These are phyloP conservation scores for Endogone sp. DNA, from an alignment of 192 early-diverging fungal species.

Conservation along the genomic window DNA sequence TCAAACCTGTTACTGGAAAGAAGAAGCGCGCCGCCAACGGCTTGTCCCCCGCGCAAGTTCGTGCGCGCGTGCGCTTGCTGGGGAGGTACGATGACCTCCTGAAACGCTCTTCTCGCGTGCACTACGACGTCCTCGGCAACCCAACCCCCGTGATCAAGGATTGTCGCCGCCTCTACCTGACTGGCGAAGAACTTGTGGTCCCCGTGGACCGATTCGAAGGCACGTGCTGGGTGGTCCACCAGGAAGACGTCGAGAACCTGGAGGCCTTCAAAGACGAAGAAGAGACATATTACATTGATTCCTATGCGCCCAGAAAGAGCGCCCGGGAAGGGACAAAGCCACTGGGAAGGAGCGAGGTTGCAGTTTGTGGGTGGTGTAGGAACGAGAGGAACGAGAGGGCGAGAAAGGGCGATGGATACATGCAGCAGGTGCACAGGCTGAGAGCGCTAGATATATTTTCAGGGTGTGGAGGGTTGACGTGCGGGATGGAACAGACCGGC, in stretches of 20 bases:
- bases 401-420: not conserved
- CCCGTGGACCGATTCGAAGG: constrained; percentile 39
- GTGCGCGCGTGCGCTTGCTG: too few species aligned
- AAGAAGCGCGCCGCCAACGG: too few species aligned
- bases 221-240: constrained; percentile 53
- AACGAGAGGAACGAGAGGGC: constrained; percentile 20
- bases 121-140: too few species aligned
- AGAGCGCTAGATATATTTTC: constrained; percentile 64
- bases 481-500: constrained; percentile 54
- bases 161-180: constrained; percentile 41
- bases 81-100: too few species aligned
- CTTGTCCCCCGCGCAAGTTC: too few species aligned
- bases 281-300: constrained; percentile 44
- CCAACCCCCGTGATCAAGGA: constrained; percentile 18
- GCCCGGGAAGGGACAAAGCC: constrained; percentile 17
- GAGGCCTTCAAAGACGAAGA: constrained; percentile 43
- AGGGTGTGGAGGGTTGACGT: constrained; percentile 66
- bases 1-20: too few species aligned
- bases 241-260: constrained; percentile 31
- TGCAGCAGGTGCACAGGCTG: constrained; percentile 20
- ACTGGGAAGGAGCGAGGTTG: not conserved
- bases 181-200: constrained; percentile 10
- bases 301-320: constrained; percentile 5
- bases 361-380: constrained; percentile 18
- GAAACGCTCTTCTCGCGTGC: too few species aligned